Percentiles rank a stretch among this genome's conserved stretches.
These are phyloP conservation scores for Saccharomycodes ludwigii DNA, from an alignment of 805 yeast genomes.

Conservation along the genomic window DNA sequence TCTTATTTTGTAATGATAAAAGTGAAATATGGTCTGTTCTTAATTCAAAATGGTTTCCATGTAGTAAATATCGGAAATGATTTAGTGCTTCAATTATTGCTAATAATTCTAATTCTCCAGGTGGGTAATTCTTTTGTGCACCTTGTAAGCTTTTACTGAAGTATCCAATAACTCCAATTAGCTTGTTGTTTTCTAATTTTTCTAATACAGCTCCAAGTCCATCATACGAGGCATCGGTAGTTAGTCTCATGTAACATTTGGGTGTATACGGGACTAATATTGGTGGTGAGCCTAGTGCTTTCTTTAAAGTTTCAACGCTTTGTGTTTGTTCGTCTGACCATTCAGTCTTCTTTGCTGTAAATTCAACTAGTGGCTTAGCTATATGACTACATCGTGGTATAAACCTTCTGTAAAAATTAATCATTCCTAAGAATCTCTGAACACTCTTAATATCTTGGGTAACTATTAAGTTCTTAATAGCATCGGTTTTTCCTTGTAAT, in stretches of 20 bases:
- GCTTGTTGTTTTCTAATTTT: constrained; percentile 5
- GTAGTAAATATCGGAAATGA: constrained; percentile 8
- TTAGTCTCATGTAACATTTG: constrained; percentile 1
- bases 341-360: constrained; percentile 1
- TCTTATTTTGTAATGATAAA: constrained; percentile 4
- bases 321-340: constrained; percentile 3
- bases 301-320: constrained; percentile 1
- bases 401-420: constrained; percentile 11
- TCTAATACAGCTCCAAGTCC: constrained; percentile 12
- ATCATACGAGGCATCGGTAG: constrained; percentile 6
- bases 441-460: constrained; percentile 8
- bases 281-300: constrained; percentile 1
- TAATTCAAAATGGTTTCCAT: constrained; percentile 6
- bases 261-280: constrained; percentile 2
- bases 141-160: constrained; percentile 6
- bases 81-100: constrained; percentile 8
- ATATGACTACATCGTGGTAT: constrained; percentile 8
- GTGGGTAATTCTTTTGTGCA: constrained; percentile 8
- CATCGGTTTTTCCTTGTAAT: constrained; percentile 9
- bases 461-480: constrained; percentile 6
- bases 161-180: constrained; percentile 9
- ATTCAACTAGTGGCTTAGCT: constrained; percentile 6
- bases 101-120: constrained; percentile 10
- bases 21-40: constrained; percentile 8
- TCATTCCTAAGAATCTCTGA: constrained; percentile 11